Evolutionary conservation across 805 yeast species (phyloP), one percentile per base, ranked within the genome.

Genomic region (Sugiyamaella chiloensis): DNA sequence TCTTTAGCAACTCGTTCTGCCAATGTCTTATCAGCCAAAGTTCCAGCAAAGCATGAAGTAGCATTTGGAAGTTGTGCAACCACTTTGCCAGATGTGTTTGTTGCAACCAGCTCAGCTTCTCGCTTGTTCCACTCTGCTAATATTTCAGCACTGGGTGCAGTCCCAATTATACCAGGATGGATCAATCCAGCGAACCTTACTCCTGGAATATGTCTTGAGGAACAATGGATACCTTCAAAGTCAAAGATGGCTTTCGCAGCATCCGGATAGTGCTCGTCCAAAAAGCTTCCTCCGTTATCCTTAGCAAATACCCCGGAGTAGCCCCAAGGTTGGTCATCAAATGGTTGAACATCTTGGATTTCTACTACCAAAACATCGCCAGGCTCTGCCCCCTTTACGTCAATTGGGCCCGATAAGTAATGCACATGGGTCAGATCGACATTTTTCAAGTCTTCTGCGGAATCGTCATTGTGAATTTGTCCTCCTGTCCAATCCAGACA

Each of bases 401-500:
- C 62, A 52, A 74, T 68, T 5, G 79, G 80, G 4, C 80, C 80
- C 5, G 79, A 71, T 11, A 75, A 58, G 53, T 74, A 74, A 53
- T 75, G 79, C 50, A 75, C 72, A 47, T 65, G 60, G 4, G 74
- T 65, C 21, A 75, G 62, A 57, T 75, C 79, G 42, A 69, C 72
- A 51, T 70, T 50, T 49, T 63, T 68, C 52, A 75, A 64, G 55
- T 75, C 80, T 57, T 75, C 78, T 21, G 79, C 79, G 30, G 61
- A 56, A 51, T 75, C 79, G 54, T 66, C 66, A 59, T 75, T 74
- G 9, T 63, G 63, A 43, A 75, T 66, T 58, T 75, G 80, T 46
- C 75, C 75, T 9, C 80, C 80, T 5, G 79, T 75, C 80, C 80
- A 75, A 52, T 75, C 80, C 40, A 75, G 64, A 52, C 80, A 75